Evolutionary conservation across 805 yeast species (phyloP), one percentile per base, ranked within the genome.

Genomic region (Lipomyces spencermartinsiae): DNA sequence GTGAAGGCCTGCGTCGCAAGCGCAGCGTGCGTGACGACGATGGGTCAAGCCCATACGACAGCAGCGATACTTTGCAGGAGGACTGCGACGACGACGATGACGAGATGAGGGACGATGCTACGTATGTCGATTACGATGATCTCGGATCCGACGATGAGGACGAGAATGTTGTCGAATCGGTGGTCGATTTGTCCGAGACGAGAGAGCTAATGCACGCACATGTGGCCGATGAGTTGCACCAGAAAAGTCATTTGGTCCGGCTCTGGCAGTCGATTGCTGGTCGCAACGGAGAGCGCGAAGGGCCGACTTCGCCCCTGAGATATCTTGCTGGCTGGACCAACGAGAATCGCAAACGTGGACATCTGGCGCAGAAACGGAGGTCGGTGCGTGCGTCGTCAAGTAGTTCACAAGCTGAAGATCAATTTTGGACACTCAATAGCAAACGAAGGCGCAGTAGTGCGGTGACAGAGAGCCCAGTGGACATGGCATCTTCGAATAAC

Each of bases 321-420:
- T 57, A 57, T 57, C 49, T 57, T 25, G 35, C 33, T 12, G 60
- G 60, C 37, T 57, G 60, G 60, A 57, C 49, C 22, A 43, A 43
- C 49, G 49, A 43, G 49, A 16, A n/a, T 43, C 49, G 49, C 22
- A 43, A 43, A 43, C 49, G 49, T 19, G 49, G n/a, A 6, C 22
- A 14, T n/a, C 19, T 10, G 60, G 49, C 49, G 43, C 60, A 57
- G 49, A 57, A 57, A 14, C 60, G 49, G 60, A 31, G 49, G 25
- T n/a, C 34, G 10, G 56, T 25, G 56, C 34, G 22, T 25, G 31
- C 34, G 14, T 53, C 56, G 10, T 57, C 60, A 12, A 57, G 34
- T 31, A 16, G 60, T 10, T 31, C 58, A 55, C 16, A 4, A 7
- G 22, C 25, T 8, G 43, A 57, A 3, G 60, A 57, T 6, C 14